phyloP scores from a whole-genome alignment of 345 rosid species.

The Cardamine chenopodiifolia region DNA sequence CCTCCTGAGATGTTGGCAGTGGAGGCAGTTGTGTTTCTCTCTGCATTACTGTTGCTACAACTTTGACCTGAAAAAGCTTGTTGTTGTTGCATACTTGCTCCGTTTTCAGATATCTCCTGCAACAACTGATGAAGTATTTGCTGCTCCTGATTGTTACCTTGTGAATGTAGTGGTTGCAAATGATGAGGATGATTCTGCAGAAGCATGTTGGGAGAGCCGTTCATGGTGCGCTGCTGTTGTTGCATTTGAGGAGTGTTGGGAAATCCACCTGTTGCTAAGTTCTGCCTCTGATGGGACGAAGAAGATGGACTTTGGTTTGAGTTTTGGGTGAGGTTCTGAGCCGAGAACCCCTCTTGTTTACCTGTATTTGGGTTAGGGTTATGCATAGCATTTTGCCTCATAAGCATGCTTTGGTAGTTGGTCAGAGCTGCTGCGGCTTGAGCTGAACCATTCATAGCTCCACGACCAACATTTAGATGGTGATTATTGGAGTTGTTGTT shows the following conservation, averaged over 20 bases:
- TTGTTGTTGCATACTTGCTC: constrained; percentile 28
- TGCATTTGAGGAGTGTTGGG: constrained; percentile 33
- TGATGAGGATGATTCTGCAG: constrained; percentile 35
- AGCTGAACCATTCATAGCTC: constrained; percentile 43
- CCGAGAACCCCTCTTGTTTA: constrained; percentile 30
- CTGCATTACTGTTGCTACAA: constrained; percentile 29
- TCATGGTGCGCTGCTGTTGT: constrained; percentile 36
- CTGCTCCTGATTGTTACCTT: constrained; percentile 37
- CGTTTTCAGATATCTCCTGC: constrained; percentile 28
- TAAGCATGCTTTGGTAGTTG: constrained; percentile 46
- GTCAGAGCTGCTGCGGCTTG: constrained; percentile 41
- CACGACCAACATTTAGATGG: constrained; percentile 30
- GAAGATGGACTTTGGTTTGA: constrained; percentile 36
- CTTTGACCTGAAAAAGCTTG: constrained; percentile 40
- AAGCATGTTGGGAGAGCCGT: constrained; percentile 21
- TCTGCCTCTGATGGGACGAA: constrained; percentile 36
- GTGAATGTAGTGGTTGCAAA: constrained; percentile 33
- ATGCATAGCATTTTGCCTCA: constrained; percentile 41
- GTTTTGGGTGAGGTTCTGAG: constrained; percentile 15
- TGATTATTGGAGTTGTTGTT: constrained; percentile 35
- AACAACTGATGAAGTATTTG: constrained; percentile 33
- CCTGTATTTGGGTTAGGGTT: constrained; percentile 25
- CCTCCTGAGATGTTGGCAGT: constrained; percentile 40
- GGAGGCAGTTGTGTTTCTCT: constrained; percentile 38
- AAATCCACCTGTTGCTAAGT: constrained; percentile 28